Evolutionary conservation across 345 rosid species (phyloP).

Genomic region (Syzygium aromaticum): DNA sequence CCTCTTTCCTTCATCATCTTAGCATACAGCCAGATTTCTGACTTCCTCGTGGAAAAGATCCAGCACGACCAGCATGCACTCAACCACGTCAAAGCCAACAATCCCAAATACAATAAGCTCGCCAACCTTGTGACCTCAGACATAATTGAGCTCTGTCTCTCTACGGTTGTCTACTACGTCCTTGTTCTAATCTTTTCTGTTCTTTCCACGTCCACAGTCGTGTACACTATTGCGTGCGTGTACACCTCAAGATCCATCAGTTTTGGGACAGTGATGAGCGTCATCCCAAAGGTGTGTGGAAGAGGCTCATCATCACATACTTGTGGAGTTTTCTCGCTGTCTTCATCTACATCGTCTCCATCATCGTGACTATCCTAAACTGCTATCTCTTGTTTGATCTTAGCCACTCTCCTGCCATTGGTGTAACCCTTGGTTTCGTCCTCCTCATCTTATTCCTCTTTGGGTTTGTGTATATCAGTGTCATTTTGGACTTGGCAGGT

Average conservation of each 20-base stretch:
- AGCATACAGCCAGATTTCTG: constrained; percentile 20
- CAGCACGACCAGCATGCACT: background rate
- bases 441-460: background rate
- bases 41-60: constrained; percentile 12
- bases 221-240: constrained; percentile 32
- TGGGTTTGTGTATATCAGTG: constrained; percentile 22
- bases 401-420: background rate
- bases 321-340: constrained; percentile 15
- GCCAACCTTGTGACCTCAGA: constrained; percentile 12
- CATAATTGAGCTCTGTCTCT: constrained; percentile 18
- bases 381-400: background rate
- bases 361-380: background rate
- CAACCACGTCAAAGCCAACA: constrained; percentile 4
- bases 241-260: constrained; percentile 26
- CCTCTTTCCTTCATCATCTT: constrained; percentile 37
- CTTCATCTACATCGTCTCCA: constrained; percentile 3
- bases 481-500: constrained; percentile 37
- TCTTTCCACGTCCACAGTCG: constrained; percentile 39
- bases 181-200: constrained; percentile 30
- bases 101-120: background rate
- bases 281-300: constrained; percentile 52
- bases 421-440: background rate
- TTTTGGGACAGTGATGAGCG: constrained; percentile 27
- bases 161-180: constrained; percentile 22
- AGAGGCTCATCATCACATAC: constrained; percentile 32